Conservation (phyloP, 331 rosid genomes). For the Cydonia oblonga region DNA sequence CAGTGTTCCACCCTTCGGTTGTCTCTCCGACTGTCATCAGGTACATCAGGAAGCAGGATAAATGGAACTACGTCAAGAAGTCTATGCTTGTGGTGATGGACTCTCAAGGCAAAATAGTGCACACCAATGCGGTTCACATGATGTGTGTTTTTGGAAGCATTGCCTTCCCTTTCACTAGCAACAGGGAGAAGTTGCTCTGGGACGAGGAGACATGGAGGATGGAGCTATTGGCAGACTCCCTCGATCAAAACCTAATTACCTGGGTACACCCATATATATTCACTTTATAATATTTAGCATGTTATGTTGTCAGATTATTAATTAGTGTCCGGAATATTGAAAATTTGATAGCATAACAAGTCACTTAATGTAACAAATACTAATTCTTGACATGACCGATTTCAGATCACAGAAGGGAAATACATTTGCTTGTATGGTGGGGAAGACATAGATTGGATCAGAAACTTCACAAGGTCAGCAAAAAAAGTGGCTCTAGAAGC, state of each 20-base stretch:
- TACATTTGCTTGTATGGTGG: conserved; percentile 65
- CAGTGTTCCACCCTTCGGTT: conserved; percentile 8
- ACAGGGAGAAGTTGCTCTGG: conserved; percentile 23
- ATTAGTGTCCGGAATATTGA: not conserved
- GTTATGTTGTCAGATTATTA: no score
- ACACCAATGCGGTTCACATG: conserved; percentile 31
- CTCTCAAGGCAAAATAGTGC: conserved; percentile 16
- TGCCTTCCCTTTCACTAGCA: conserved; percentile 23
- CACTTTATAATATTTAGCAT: not conserved
- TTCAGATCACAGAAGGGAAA: conserved; percentile 37
- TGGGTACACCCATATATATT: conserved; percentile 14
- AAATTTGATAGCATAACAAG: not conserved
- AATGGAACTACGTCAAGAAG: conserved; percentile 18
- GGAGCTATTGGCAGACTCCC: conserved; percentile 16
- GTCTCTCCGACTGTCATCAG: conserved; percentile 6
- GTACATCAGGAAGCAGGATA: conserved; percentile 11
- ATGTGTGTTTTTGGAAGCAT: conserved; percentile 31
- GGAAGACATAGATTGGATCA: conserved; percentile 47
- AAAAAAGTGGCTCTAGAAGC: conserved; percentile 17
- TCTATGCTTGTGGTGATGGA: conserved; percentile 28
- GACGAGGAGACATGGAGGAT: conserved; percentile 14
- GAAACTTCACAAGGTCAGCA: conserved; percentile 32
- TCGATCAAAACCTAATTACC: not conserved
- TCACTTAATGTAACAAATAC: not conserved
- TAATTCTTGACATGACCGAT: not conserved